Evolutionary conservation across 805 yeast genomes (phyloP), one percentile per base, ranked within the genome.

Genomic region (Sungouiella thailandica): DNA sequence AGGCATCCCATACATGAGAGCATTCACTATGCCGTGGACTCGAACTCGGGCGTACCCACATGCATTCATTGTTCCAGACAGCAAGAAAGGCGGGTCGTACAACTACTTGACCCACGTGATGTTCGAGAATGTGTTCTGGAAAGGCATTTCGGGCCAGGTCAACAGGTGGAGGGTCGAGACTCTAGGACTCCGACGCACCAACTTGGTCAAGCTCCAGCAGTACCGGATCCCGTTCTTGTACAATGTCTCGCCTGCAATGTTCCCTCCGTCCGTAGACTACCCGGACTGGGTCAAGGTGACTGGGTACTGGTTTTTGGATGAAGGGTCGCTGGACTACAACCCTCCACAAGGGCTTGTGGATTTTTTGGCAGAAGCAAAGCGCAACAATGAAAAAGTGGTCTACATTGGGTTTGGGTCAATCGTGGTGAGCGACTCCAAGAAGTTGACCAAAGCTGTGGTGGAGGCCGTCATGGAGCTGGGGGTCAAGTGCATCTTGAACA

Each of bases 11-110:
- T 90, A 90, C 54, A 83, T 85, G 65, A 70, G 97, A 49, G 97
- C 97, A 0, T 90, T 90, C 54, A 90, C 97, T 0, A 90, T 90
- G 97, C 97, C 97, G 0, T 90, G 97, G 97, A 86, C 97, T 0
- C 64, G 95, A 40, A 89, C 97, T 1, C 70, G 95, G 46, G 95
- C 96, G 0, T 90, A 90, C 53, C 97, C 97, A 1, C 97, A 90
- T 65, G 97, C 97, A 0, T 88, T 90, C 44, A 78, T 89, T 53
- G 95, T 86, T 6, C 96, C 97, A 0, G 96, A 88, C 40, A 94
- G 85, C 58, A 86, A 83, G 52, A 74, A 83, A 55, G 96, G 96
- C 8, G 96, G 97, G 3, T 82, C 89, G 7, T 90, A 90, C 60
- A 90, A 90, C 53, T 85, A 86, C 52, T 67, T 90, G 62, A 88